Evolutionary conservation across 2,329 filamentous ascomycete species (phyloP), one percentile per base, ranked within the genome.

Genomic region (Alternaria arborescens): DNA sequence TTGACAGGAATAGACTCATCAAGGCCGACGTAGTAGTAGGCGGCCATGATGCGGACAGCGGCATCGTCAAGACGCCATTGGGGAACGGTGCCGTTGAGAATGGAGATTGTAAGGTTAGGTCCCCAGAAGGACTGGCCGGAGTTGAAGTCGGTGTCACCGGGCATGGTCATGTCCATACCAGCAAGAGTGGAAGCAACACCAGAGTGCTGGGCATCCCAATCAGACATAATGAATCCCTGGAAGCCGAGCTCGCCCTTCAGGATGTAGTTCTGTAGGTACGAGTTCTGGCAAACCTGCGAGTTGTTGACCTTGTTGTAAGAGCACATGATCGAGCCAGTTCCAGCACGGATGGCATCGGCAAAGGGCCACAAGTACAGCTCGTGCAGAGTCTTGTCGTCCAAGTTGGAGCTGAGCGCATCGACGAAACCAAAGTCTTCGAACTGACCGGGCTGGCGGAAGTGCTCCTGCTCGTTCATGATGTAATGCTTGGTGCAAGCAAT

Each of bases 31-130:
- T 86, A 86, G 77, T 87, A 90, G 76, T 86, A 89, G 3, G 86
- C 86, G 52, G 88, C 83, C 80, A 92, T 84, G 66, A 91, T 97
- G 70, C 95, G 89, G 78, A 93, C 90, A 5, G 88, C 92, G 90
- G 97, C 97, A 74, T 98, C 95, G 69, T 97, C 94, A 10, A 98
- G 77, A 52, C 94, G 88, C 86, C 91, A 97, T 68, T 91, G 88
- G 1, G 94, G 92, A 32, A 98, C 82, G 1, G 93, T 97, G 36
- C 94, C 94, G 74, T 98, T 97, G 69, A 97, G 79, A 6, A 97
- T 89, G 1, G 92, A 92, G 48, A 97, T 82, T 2, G 94, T 97
- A 69, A 98, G 79, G 79, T 98, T 98, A 28, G 89, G 82, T 10
- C 94, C 94, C 91, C 91, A 97, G 83, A 84, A 96, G 18, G 89